Evolutionary conservation across 768 basidiomycete species (phyloP).

Genomic region (Chalciporus sphaerocephalus): DNA sequence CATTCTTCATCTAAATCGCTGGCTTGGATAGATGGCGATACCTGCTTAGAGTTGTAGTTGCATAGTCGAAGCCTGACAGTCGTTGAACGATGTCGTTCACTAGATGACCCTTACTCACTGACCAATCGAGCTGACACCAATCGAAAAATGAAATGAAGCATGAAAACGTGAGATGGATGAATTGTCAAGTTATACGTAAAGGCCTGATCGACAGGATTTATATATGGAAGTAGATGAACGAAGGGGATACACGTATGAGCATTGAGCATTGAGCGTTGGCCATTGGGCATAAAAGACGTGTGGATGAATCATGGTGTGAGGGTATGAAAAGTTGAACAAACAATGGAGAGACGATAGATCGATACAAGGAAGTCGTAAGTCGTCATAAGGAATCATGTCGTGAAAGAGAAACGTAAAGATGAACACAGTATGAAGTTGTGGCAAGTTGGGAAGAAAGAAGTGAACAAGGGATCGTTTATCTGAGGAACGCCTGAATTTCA

Average conservation of each 20-base stretch:
- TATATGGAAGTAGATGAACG: no score
- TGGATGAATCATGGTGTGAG: no score
- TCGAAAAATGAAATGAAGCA: background rate
- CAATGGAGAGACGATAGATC: background rate
- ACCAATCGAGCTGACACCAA: conserved; percentile 5
- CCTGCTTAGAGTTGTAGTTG: background rate
- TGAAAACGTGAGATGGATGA: conserved; percentile 1
- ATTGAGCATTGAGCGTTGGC: no score
- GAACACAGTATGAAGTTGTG: background rate
- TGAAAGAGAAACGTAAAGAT: background rate
- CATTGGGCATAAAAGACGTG: no score
- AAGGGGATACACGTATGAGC: background rate
- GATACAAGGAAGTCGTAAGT: background rate
- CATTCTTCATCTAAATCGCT: background rate
- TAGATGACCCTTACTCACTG: background rate
- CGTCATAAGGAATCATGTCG: background rate
- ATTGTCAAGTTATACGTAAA: conserved; percentile 14
- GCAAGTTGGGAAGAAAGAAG: background rate
- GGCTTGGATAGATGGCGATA: background rate
- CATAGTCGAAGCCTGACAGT: background rate
- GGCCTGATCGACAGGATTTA: conserved; percentile 2
- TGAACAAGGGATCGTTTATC: background rate
- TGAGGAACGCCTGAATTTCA: background rate
- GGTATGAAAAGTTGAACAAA: background rate
- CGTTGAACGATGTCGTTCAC: background rate